Conservation (phyloP, 805 yeast species). For the Wilhelminamyces savonicus region DNA sequence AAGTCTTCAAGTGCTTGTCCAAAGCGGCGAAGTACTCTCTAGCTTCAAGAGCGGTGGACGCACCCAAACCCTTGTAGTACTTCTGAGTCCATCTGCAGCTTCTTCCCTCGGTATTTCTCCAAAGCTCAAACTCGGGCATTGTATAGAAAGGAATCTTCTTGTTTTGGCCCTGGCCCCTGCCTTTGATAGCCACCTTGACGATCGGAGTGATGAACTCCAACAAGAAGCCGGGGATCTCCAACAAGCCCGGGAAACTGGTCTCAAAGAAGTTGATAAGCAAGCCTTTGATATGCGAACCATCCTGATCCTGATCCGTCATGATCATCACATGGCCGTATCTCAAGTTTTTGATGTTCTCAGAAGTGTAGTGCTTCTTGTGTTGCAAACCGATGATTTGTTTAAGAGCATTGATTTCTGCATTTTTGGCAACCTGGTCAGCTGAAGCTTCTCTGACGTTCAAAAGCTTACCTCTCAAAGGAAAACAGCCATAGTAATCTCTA, state of each 20-base stretch:
- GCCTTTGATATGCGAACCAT: constrained; percentile 97
- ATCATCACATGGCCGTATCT: constrained; percentile 97
- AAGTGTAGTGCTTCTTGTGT: constrained; percentile 72
- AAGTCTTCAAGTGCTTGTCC: constrained; percentile 79
- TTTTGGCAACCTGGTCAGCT: constrained; percentile 89
- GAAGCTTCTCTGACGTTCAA: constrained; percentile 95
- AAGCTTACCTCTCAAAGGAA: constrained; percentile 92
- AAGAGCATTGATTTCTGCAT: constrained; percentile 90
- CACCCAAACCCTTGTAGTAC: constrained; percentile 98
- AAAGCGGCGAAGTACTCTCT: constrained; percentile 83
- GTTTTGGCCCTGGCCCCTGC: constrained; percentile 47
- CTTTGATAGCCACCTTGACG: constrained; percentile 73
- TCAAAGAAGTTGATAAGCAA: constrained; percentile 88
- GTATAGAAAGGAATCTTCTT: constrained; percentile 72
- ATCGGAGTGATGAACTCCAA: constrained; percentile 95
- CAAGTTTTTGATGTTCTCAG: constrained; percentile 58
- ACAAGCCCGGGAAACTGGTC: constrained; percentile 87
- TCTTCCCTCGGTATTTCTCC: constrained; percentile 83
- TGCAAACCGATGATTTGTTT: constrained; percentile 94
- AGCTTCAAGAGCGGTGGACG: constrained; percentile 77
- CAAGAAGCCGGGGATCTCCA: constrained; percentile 85
- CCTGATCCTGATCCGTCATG: constrained; percentile 99
- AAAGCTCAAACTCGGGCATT: constrained; percentile 91
- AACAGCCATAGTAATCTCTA: constrained; percentile 90
- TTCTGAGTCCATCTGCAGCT: constrained; percentile 81